Base-by-base conservation (phyloP, 345 rosid genomes). In the Limnanthes douglasii region DNA sequence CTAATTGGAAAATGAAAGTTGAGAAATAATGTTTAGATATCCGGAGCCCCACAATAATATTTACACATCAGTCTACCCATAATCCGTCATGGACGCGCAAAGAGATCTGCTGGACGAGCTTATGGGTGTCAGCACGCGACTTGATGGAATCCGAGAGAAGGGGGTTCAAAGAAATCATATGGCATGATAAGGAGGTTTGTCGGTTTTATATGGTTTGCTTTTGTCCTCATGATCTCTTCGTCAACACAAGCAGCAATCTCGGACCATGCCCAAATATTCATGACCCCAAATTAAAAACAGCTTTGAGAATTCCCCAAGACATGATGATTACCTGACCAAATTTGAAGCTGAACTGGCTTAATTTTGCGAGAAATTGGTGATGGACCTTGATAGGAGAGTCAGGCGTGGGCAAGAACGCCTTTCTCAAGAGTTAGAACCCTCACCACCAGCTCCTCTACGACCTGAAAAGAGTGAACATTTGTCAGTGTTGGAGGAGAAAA, bases 351-450 rank as follows among this genome's bases (percentile, higher is more conserved):
- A 90, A 59, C 96, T 90, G 42, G 72, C 73, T 41, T 84, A 75
- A 37, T 81, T 75, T 49, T 90, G 98, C 31, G 98, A 84, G 66
- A 90, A 70, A 63, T 46, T 90, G 94, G 99, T 90, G 37, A 78
- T 67, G 71, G 96, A 90, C 54, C 72, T 90, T 49, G 99, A 90
- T 45, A 70, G 96, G 68, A 80, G 77, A 53, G 99, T 85, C 29
- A 76, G 93, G 64, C 94, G 96, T 53, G 99, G 99, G 11, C 63
- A 88, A 46, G 99, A 90, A 39, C 88, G 99, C 36, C 88, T 85
- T 57, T 69, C 82, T 28, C 99, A 90, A 64, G 96, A 77, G 19
- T 62, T 75, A 25, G 99, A 80, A 46, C 93, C 96, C 26, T 55
- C 64, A n/a, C 76, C 88, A 5, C 68, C 93, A 10, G 62, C 74